Percentiles rank a stretch among this genome's conserved stretches.
phyloP scores from a whole-genome alignment of 106 monocot genomes.

The Dendrobium catenatum region DNA sequence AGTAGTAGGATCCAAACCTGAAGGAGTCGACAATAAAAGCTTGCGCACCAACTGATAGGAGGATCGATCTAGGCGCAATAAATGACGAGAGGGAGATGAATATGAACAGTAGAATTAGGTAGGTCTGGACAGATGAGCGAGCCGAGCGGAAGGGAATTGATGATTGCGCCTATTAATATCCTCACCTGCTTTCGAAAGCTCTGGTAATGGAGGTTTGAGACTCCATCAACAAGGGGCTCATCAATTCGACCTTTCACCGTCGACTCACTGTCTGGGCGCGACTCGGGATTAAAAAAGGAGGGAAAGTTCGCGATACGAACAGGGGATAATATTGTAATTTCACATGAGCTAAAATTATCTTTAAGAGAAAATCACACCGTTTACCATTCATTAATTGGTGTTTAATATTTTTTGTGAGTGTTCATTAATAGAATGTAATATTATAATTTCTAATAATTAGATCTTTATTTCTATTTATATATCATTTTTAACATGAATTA shows the following conservation, averaged over 20 bases:
- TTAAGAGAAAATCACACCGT: too few species aligned
- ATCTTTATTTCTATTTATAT: too few species aligned
- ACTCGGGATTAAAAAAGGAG: neutral
- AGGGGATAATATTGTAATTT: too few species aligned
- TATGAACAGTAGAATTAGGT: neutral
- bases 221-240: neutral
- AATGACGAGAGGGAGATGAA: neutral
- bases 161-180: constrained; percentile 1
- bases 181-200: neutral
- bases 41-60: neutral
- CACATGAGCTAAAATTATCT: too few species aligned
- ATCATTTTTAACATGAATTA: too few species aligned
- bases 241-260: neutral
- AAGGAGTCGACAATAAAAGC: constrained; percentile 7
- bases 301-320: neutral
- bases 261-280: neutral
- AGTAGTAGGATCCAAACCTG: neutral
- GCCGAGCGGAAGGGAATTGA: neutral
- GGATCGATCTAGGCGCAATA: neutral
- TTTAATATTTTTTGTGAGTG: too few species aligned
- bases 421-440: too few species aligned
- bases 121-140: neutral
- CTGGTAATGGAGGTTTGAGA: neutral
- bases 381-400: too few species aligned
- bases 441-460: too few species aligned